A percentile compares a stretch with the other conserved stretches of the same genome.
phyloP scores from a whole-genome alignment of 225 moss, liverwort and hornwort genomes.

The Marchantia polymorpha region DNA sequence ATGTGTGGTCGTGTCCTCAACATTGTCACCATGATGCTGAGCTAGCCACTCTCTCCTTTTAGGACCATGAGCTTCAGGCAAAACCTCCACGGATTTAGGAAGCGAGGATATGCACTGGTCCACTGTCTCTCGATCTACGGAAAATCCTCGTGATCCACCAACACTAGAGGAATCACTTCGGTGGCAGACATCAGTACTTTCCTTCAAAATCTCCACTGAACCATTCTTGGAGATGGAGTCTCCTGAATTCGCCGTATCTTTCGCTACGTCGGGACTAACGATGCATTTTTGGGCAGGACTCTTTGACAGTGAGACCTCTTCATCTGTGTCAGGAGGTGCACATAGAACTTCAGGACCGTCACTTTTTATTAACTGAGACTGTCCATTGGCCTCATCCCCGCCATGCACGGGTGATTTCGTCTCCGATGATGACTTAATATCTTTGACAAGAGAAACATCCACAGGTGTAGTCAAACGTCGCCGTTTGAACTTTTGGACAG shows the following conservation, averaged over 20 bases:
- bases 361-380: neutral
- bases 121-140: neutral
- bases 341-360: neutral
- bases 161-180: slow-evolving; percentile 18
- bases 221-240: slow-evolving; percentile 9
- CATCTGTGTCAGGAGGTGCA: neutral
- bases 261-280: neutral
- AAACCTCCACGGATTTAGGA: slow-evolving; percentile 12
- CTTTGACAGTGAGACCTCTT: neutral
- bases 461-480: slow-evolving; percentile 27
- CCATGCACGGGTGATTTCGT: slow-evolving; percentile 1
- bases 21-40: slow-evolving; percentile 28
- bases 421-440: neutral
- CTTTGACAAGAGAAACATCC: slow-evolving; percentile 20
- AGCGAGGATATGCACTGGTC: slow-evolving; percentile 20
- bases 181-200: neutral
- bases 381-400: neutral
- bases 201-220: slow-evolving; percentile 7
- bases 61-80: slow-evolving; percentile 2
- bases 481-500: slow-evolving; percentile 32
- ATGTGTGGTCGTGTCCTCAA: neutral
- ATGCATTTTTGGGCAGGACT: neutral
- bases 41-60: slow-evolving; percentile 44
- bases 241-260: slow-evolving; percentile 2
- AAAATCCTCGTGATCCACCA: slow-evolving; percentile 3